These are phyloP conservation scores for Podila clonocystis DNA, from an alignment of 192 early-diverging fungal species.

Conservation along the genomic window DNA sequence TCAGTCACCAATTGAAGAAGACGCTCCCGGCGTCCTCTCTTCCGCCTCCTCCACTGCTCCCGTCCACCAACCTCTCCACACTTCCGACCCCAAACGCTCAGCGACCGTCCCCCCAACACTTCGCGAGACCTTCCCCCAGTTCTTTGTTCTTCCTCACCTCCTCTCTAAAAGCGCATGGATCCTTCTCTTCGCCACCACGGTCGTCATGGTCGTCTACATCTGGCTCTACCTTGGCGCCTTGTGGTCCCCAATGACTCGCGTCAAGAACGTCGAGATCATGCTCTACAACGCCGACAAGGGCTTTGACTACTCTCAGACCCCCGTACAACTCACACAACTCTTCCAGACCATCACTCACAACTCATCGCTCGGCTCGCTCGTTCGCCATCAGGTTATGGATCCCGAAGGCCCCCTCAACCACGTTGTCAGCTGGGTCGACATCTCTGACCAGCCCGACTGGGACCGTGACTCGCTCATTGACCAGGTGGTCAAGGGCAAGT, in stretches of 20 bases:
- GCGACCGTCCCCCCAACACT: not conserved
- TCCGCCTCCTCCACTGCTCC: not conserved
- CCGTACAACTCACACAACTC: constrained; percentile 19
- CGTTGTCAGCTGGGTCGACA: constrained; percentile 34
- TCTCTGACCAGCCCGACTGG: constrained; percentile 18
- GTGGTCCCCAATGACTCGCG: constrained; percentile 38
- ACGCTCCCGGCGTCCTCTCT: not conserved
- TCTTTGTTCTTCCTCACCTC: constrained; percentile 48
- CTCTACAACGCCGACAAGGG: constrained; percentile 43
- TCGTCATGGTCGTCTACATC: constrained; percentile 39
- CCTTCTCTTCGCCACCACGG: constrained; percentile 18
- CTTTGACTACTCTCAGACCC: constrained; percentile 43
- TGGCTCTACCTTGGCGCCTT: constrained; percentile 45
- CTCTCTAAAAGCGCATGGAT: constrained; percentile 35
- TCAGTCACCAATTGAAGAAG: not conserved
- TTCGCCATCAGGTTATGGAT: constrained; percentile 38
- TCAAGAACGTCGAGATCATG: constrained; percentile 44
- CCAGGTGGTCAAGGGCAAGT: constrained; percentile 21
- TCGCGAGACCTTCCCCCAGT: constrained; percentile 22
- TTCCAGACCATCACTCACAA: constrained; percentile 38
- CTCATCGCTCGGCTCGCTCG: constrained; percentile 19
- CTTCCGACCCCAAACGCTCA: not conserved
- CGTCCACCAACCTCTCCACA: constrained; percentile 4
- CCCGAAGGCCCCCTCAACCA: constrained; percentile 35
- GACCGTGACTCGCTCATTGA: constrained; percentile 24